Evolutionary conservation across 1,284 basidiomycete genomes (phyloP).

Genomic region (Thelephora terrestris): DNA sequence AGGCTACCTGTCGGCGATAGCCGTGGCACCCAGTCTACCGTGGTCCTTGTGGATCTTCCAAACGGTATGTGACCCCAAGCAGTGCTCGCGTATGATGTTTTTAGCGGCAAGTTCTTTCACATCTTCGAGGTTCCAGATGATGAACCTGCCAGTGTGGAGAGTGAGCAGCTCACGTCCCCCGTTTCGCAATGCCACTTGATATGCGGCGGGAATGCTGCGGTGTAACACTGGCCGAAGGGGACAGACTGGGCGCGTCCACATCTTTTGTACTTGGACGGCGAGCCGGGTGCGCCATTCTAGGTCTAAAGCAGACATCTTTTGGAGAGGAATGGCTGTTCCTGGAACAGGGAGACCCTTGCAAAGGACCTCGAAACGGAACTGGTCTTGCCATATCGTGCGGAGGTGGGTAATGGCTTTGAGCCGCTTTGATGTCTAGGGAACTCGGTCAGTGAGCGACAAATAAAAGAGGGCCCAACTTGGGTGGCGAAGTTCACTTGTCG

Average conservation of each 20-base stretch:
- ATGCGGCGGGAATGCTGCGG: background rate
- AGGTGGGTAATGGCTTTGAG: conserved; percentile 3
- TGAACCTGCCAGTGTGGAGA: background rate
- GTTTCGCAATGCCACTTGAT: conserved; percentile 1
- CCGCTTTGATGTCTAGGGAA: conserved; percentile 5
- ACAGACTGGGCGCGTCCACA: background rate
- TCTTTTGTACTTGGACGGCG: conserved; percentile 4
- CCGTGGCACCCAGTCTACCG: too few species aligned
- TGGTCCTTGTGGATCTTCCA: too few species aligned
- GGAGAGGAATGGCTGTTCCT: conserved; percentile 4
- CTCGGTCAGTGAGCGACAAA: background rate
- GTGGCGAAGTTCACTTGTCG: conserved; percentile 1
- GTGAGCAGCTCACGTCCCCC: conserved; percentile 2
- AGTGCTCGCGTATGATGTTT: too few species aligned
- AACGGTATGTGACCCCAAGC: too few species aligned
- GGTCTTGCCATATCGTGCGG: conserved; percentile 3
- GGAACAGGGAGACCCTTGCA: conserved; percentile 5
- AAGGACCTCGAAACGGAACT: conserved; percentile 3
- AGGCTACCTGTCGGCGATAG: too few species aligned
- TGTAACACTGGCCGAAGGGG: background rate
- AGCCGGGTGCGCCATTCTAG: conserved; percentile 6
- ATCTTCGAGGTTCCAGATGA: background rate
- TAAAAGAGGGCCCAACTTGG: background rate
- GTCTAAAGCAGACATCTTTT: conserved; percentile 1
- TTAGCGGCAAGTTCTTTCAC: too few species aligned